Percentiles rank a stretch among this genome's conserved stretches.
These are phyloP conservation scores for Ustilago crameri DNA, from an alignment of 1,284 basidiomycete genomes.

Conservation along the genomic window DNA sequence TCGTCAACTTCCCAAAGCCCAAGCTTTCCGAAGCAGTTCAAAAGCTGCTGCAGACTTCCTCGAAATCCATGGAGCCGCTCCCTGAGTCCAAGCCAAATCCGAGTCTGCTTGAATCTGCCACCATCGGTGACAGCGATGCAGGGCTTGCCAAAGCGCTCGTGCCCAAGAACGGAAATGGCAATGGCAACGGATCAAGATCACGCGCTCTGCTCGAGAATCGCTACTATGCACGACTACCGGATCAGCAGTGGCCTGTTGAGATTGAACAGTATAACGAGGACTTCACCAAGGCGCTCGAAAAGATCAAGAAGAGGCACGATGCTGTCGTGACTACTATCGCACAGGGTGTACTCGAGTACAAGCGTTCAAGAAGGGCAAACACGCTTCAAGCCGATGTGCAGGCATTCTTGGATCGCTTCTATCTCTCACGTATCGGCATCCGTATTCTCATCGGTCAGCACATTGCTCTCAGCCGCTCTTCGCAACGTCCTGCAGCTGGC, in stretches of 20 bases:
- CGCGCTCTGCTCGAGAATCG: constrained; percentile 67
- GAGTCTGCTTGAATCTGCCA: constrained; percentile 52
- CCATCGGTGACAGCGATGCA: constrained; percentile 44
- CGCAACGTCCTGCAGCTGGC: constrained; percentile 40
- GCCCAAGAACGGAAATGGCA: constrained; percentile 34
- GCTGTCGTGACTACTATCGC: constrained; percentile 93
- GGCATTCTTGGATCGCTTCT: constrained; percentile 95
- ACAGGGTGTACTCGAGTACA: constrained; percentile 80
- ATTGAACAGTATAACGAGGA: constrained; percentile 91
- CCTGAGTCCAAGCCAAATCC: constrained; percentile 63
- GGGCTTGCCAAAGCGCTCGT: constrained; percentile 34
- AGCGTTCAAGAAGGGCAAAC: constrained; percentile 70
- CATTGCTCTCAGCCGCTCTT: constrained; percentile 62
- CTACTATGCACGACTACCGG: constrained; percentile 82
- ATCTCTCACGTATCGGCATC: constrained; percentile 88
- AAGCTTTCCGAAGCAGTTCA: constrained; percentile 60
- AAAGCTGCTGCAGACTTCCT: constrained; percentile 49
- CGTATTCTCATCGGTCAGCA: constrained; percentile 68
- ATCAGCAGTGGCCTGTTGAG: constrained; percentile 85
- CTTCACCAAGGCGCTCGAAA: constrained; percentile 87
- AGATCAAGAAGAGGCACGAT: constrained; percentile 94
- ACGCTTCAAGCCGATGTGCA: constrained; percentile 86
- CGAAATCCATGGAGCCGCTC: constrained; percentile 51
- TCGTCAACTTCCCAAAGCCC: constrained; percentile 65
- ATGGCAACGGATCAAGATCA: constrained; percentile 42